Evolutionary conservation across 2,329 filamentous ascomycete genomes (phyloP).

Genomic region (Penicillium sclerotigenum): DNA sequence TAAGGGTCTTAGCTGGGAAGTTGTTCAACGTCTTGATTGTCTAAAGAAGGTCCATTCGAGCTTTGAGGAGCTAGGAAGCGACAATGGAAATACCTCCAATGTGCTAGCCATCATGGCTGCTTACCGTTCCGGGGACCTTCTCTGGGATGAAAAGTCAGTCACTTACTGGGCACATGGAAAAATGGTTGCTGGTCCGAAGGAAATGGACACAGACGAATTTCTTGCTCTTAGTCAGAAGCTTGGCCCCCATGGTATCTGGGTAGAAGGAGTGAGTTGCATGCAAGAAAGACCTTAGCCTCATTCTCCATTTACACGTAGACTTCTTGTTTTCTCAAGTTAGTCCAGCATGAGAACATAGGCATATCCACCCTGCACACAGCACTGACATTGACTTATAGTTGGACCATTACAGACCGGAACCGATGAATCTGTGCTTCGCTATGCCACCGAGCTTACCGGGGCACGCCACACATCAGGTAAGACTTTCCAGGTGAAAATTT

Average conservation of each 20-base stretch:
- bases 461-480: neutral
- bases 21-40: neutral
- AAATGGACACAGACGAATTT: neutral
- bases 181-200: neutral
- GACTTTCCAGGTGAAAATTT: neutral
- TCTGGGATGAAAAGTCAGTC: neutral
- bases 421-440: neutral
- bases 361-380: too few relatives aligned
- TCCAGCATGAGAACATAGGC: neutral
- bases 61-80: neutral
- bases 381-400: neutral
- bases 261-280: neutral
- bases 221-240: neutral
- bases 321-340: neutral
- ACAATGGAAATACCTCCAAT: neutral
- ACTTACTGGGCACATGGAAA: neutral
- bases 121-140: neutral
- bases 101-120: neutral
- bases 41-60: neutral
- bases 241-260: neutral
- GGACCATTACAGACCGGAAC: neutral
- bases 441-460: rapidly evolving
- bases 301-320: neutral
- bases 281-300: neutral
- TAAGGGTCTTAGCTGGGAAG: neutral